Evolutionary conservation across 2,329 filamentous ascomycete genomes (phyloP).

Genomic region (Fusarium protoensiforme): DNA sequence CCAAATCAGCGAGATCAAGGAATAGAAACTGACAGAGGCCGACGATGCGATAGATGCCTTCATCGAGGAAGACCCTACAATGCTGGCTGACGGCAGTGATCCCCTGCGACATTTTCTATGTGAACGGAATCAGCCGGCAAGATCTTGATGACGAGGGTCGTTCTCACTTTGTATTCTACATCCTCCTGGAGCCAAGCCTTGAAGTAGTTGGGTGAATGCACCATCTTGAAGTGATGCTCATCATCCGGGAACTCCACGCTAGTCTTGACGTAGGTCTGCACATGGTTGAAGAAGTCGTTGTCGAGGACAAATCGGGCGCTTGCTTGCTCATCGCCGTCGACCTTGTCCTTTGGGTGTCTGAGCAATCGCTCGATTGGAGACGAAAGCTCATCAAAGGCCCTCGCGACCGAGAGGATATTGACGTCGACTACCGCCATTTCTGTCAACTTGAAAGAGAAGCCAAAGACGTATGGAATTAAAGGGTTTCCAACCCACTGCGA

Average conservation of each 20-base stretch:
- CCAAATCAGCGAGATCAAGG: neutral
- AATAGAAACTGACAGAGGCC: neutral
- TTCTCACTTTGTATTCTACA: neutral
- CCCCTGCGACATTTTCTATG: neutral
- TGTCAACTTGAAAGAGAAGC: neutral
- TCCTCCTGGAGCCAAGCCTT: neutral
- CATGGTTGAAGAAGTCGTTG: neutral
- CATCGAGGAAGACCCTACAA: neutral
- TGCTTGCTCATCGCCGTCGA: neutral
- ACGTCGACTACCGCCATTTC: neutral
- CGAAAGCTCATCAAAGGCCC: neutral
- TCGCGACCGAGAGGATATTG: neutral
- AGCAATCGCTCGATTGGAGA: neutral
- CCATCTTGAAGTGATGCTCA: neutral
- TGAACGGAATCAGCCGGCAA: neutral
- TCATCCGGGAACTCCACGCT: neutral
- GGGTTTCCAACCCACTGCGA: neutral
- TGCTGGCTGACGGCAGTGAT: neutral
- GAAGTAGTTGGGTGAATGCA: neutral
- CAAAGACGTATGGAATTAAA: neutral
- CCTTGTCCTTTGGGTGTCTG: neutral
- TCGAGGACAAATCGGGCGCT: neutral
- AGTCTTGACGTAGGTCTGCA: neutral
- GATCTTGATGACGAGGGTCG: neutral
- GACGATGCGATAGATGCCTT: neutral